A percentile compares a stretch with the other conserved stretches of the same genome.
Evolutionary conservation across 257 asterid species (phyloP).

Genomic region (Solanum verrucosum): DNA sequence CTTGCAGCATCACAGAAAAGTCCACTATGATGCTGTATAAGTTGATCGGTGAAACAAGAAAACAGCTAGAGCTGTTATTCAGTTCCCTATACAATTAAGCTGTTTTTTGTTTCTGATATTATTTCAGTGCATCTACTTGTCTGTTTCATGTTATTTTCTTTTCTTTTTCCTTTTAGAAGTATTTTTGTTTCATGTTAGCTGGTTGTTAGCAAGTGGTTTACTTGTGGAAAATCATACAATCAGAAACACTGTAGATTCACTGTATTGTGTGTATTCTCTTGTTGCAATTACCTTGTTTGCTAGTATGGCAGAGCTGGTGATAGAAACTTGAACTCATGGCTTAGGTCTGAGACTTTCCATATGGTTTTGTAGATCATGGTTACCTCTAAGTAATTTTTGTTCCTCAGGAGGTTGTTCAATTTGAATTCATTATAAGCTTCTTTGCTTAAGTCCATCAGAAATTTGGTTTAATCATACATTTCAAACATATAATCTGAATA

Average conservation of each 20-base stretch:
- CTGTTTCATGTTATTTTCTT: background rate
- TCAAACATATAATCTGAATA: background rate
- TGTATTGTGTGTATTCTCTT: background rate
- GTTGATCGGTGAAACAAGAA: background rate
- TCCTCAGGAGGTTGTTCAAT: background rate
- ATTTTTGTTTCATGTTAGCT: background rate
- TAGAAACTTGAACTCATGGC: background rate
- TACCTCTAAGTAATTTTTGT: background rate
- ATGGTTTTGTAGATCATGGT: background rate
- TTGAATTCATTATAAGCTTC: background rate
- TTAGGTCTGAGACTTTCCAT: background rate
- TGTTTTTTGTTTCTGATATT: background rate
- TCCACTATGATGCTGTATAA: background rate
- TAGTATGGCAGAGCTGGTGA: background rate
- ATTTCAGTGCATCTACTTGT: background rate
- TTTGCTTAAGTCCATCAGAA: background rate
- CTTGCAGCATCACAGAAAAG: background rate
- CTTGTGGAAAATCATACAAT: background rate
- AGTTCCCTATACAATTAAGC: background rate
- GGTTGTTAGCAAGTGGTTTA: background rate
- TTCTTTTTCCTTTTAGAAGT: background rate
- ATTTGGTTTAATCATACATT: background rate
- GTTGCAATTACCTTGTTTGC: background rate
- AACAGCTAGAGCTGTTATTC: background rate
- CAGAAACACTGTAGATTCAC: background rate